phyloP scores from a whole-genome alignment of 306 rosid genomes.

The Amphicarpaea edgeworthii region DNA sequence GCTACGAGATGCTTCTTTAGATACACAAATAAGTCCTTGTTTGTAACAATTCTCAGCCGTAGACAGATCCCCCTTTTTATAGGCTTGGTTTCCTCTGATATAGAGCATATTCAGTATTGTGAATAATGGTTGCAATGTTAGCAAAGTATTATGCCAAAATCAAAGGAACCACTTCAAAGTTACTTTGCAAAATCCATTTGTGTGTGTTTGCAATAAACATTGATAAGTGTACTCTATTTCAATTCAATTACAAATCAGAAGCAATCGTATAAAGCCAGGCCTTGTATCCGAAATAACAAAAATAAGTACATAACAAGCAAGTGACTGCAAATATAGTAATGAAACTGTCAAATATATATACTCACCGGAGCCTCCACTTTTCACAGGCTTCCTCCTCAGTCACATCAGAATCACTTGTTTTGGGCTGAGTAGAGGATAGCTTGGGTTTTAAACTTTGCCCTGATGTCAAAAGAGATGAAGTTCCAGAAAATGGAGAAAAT shows the following conservation, averaged over 20 bases:
- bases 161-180: slow-evolving; percentile 33
- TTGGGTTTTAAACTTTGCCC: slow-evolving; percentile 60
- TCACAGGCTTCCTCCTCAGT: slow-evolving; percentile 82
- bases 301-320: slow-evolving; percentile 25
- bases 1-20: slow-evolving; percentile 71
- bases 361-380: slow-evolving; percentile 91
- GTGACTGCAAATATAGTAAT: slow-evolving; percentile 23
- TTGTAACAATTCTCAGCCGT: slow-evolving; percentile 88
- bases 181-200: slow-evolving; percentile 17
- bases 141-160: slow-evolving; percentile 38
- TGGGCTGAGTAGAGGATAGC: slow-evolving; percentile 52
- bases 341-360: slow-evolving; percentile 41
- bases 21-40: slow-evolving; percentile 71
- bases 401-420: slow-evolving; percentile 50
- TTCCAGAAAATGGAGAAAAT: slow-evolving; percentile 60
- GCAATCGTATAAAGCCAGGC: slow-evolving; percentile 19
- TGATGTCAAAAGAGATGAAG: slow-evolving; percentile 57
- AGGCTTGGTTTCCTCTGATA: slow-evolving; percentile 95
- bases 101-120: slow-evolving; percentile 43
- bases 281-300: slow-evolving; percentile 28
- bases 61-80: slow-evolving; percentile 78
- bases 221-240: slow-evolving; percentile 15
- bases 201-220: slow-evolving; percentile 17
- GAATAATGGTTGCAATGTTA: slow-evolving; percentile 29
- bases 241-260: slow-evolving; percentile 34